Evolutionary conservation across 257 asterid genomes (phyloP), one percentile per base, ranked within the genome.

Genomic region (Salvia miltiorrhiza): DNA sequence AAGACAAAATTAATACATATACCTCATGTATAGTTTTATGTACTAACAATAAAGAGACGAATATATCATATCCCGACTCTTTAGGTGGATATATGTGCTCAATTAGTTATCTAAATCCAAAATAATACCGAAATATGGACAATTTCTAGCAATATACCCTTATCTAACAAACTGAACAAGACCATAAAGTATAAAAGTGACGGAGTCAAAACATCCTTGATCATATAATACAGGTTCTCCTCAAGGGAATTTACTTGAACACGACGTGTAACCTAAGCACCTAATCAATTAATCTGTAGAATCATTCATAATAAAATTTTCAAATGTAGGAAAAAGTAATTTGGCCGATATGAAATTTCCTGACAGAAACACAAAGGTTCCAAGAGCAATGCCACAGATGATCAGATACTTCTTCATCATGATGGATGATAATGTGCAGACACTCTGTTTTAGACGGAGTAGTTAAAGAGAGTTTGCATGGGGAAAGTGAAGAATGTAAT

Each of bases 381-480:
- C 41, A 52, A 30, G 63, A 63, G n/a, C 54, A 67, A 20, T 59
- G 53, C 50, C 52, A 32, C 50, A 12, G 55, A 20, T 21, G 28
- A 63, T 35, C 24, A 35, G 39, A 54, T 16, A 9, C 4, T 40
- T 19, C 32, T 58, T 20, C 65, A 26, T 20, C 60, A 33, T 58
- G 30, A 57, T 48, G 41, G 72, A 39, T 55, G 39, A 20, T 45
- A 54, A 52, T 33, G 63, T 44, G 37, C 41, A 20, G 75, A 62
- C 55, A 32, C 62, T 52, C 44, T 24, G 48, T 16, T 58, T 40
- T 43, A 47, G 23, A 5, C 9, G 33, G 24, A 30, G 59, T 28
- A 13, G 65, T 63, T 54, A 43, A 72, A 40, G 71, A 47, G 23
- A 48, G 37, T 24, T 35, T 24, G 64, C 40, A 35, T 12, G 45